Conservation (phyloP, 352 stramenopile genomes). For the Globisporangium uncinulatum region DNA sequence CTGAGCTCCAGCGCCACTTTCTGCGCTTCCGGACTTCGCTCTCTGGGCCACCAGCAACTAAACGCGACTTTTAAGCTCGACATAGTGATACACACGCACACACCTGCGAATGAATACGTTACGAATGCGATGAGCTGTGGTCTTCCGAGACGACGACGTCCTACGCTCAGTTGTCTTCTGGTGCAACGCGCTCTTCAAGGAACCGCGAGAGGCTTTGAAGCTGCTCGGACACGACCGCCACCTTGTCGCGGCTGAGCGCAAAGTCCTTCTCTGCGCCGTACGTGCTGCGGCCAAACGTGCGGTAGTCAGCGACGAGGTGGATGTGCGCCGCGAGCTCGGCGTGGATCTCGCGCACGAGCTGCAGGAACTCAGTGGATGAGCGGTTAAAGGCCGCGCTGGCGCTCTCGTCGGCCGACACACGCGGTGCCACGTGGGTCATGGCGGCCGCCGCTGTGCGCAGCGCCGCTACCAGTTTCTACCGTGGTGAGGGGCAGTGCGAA, state of each 20-base stretch:
- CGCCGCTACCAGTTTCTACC: conserved; percentile 78
- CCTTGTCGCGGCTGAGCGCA: conserved; percentile 69
- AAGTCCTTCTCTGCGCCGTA: conserved; percentile 83
- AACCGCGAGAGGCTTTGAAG: conserved; percentile 70
- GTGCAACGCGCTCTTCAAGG: conserved; percentile 67
- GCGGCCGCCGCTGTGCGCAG: conserved; percentile 60
- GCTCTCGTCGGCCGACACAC: conserved; percentile 57
- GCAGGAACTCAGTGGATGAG: conserved; percentile 77
- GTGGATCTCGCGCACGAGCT: conserved; percentile 85
- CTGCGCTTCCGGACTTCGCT: conserved; percentile 25
- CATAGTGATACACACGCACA: too few relatives aligned
- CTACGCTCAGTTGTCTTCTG: conserved; percentile 41
- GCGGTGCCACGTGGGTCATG: conserved; percentile 62
- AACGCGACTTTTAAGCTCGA: background rate
- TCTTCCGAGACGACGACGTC: background rate
- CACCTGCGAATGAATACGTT: background rate
- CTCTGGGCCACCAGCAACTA: background rate
- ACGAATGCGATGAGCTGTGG: background rate
- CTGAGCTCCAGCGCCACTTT: conserved; percentile 59
- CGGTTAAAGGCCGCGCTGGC: conserved; percentile 70
- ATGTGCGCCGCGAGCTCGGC: conserved; percentile 77
- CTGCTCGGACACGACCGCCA: conserved; percentile 73
- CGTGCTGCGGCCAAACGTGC: conserved; percentile 73
- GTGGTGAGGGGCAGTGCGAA: background rate
- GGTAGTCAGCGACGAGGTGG: conserved; percentile 83